Percentiles rank a stretch among this genome's conserved stretches.
Conservation (phyloP, 2,329 filamentous ascomycete species). For the Periconia digitata region DNA sequence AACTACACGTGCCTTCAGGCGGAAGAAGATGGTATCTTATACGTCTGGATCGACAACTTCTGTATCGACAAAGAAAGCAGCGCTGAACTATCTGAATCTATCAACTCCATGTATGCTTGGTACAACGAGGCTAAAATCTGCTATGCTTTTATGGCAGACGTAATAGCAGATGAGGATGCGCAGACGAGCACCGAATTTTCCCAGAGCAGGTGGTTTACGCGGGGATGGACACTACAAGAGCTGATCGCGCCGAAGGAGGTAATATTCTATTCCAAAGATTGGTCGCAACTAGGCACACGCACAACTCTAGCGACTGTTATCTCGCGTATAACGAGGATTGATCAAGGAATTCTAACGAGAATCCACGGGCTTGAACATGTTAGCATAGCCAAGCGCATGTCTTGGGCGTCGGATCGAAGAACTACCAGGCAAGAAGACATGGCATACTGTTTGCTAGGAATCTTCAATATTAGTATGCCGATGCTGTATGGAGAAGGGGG, state of each 20-base stretch:
- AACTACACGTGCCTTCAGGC: too few species aligned
- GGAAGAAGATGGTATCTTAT: background rate
- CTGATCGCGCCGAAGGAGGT: constrained; percentile 7
- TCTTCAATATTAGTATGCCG: constrained; percentile 21
- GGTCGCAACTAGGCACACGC: background rate
- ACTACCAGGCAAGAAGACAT: constrained; percentile 22
- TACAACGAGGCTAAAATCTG: constrained; percentile 9
- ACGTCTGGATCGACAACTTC: constrained; percentile 3
- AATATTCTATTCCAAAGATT: constrained; percentile 4
- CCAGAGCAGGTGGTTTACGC: constrained; percentile 6
- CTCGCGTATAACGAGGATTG: too few species aligned
- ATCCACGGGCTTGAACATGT: constrained; percentile 5
- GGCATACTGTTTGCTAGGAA: constrained; percentile 24
- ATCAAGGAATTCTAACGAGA: background rate
- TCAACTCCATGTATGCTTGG: constrained; percentile 14
- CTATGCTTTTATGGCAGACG: constrained; percentile 5
- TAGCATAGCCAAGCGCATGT: too few species aligned
- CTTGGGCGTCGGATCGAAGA: constrained; percentile 20
- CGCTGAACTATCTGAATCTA: constrained; percentile 10
- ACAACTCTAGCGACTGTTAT: background rate
- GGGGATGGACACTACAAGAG: too few species aligned
- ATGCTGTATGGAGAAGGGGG: constrained; percentile 23
- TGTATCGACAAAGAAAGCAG: constrained; percentile 15
- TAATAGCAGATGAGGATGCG: background rate
- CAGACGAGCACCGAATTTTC: too few species aligned